Conservation (phyloP, 2,329 filamentous ascomycete species). For the Penicillium concentricum region DNA sequence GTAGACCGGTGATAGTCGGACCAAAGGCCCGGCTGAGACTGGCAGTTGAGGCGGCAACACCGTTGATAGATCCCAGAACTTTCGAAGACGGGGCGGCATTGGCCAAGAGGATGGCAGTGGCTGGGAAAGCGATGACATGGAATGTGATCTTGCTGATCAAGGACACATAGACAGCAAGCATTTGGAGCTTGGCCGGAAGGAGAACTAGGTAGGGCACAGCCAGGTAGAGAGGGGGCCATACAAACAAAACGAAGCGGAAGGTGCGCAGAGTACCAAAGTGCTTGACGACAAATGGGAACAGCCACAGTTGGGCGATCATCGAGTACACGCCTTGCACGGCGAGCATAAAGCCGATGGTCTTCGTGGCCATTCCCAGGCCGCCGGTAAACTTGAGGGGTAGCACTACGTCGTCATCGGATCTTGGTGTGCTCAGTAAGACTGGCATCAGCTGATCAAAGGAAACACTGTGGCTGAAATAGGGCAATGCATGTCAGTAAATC, state of each 20-base stretch:
- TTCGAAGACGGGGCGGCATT: constrained; percentile 82
- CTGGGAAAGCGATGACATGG: constrained; percentile 86
- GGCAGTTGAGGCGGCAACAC: constrained; percentile 85
- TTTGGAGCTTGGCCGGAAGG: constrained; percentile 69
- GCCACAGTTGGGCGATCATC: constrained; percentile 77
- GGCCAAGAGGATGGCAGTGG: constrained; percentile 81
- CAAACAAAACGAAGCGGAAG: constrained; percentile 76
- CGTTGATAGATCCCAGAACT: constrained; percentile 88
- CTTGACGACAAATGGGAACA: constrained; percentile 76
- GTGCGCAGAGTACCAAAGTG: constrained; percentile 75
- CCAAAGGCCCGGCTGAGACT: constrained; percentile 86
- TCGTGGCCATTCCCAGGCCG: constrained; percentile 79
- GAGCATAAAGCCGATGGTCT: constrained; percentile 82
- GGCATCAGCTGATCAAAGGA: constrained; percentile 93
- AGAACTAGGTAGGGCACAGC: constrained; percentile 85
- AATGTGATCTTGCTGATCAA: constrained; percentile 93
- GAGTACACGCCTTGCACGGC: constrained; percentile 87
- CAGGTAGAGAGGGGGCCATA: constrained; percentile 86
- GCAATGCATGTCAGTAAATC: constrained; percentile 47
- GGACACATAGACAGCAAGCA: constrained; percentile 71
- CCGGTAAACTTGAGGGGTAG: constrained; percentile 88
- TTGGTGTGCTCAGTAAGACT: constrained; percentile 76
- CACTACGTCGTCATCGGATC: constrained; percentile 49
- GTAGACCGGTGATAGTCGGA: constrained; percentile 79
- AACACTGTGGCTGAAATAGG: constrained; percentile 75